Base-by-base conservation (phyloP, 2,329 filamentous ascomycete species). In the Aspergillus flavus region DNA sequence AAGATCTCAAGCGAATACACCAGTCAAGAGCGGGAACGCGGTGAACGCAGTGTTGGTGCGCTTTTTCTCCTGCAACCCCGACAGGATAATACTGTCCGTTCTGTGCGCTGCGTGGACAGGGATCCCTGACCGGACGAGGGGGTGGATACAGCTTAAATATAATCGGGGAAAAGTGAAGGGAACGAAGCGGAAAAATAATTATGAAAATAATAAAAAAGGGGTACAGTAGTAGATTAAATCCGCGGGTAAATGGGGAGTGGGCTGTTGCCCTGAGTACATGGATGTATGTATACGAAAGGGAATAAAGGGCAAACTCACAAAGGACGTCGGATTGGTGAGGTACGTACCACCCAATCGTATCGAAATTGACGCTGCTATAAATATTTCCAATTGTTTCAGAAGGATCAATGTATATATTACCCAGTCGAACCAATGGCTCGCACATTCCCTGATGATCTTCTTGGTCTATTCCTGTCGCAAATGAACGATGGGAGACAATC, bases 11-110 rank as follows among this genome's bases (percentile, higher is more conserved):
- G 57, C 43, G 63, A 11, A 61, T 57, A 54, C 52, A 60, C 58
- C 26, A 58, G 39, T 54, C 46, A 53, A 45, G 63, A 34, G 45
- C 28, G 26, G 28, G 61, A 39, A 50, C 55, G 39, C 57, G 57
- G 63, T 61, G 57, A 62, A 65, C 55, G 56, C 61, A 61, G 60
- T 53, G 52, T 58, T 63, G 58, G 61, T 63, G 64, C 64, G 53
- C 59, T 68, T 58, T 41, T 52, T 46, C 48, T 62, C 45, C 53
- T 53, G 63, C 57, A 54, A 63, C 61, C 58, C 41, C 19, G 45
- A 56, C 34, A 45, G 56, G 41, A 55, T 26, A 55, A 2, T 23
- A 39, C n/a, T 48, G 12, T 16, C 12, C 21, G 39, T 26, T 39
- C 52, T 55, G 52, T 55, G 52, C 52, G 52, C 34, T 26, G 52